Evolutionary conservation across 352 stramenopile genomes (phyloP), one percentile per base, ranked within the genome.

Genomic region (Pythium phragmitis): DNA sequence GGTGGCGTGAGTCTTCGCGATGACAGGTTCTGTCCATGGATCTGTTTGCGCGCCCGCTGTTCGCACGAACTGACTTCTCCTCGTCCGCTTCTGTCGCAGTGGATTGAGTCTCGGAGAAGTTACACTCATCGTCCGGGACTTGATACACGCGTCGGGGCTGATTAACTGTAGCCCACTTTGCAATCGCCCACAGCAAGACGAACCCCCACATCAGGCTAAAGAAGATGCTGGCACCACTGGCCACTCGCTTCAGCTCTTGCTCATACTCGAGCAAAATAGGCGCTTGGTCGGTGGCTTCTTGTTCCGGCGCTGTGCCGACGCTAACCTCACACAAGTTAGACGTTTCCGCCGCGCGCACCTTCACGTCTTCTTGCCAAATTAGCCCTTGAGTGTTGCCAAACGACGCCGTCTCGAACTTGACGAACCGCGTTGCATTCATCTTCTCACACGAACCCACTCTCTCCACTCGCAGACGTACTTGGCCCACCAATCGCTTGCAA

Each of bases 321-420:
- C 16, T 39, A 1, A 64, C 48, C 51, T 59, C 62, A 45, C 62
- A 69, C 21, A 58, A 21, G 39, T 41, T 41, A 11, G 9, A 11
- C 4, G 33, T 30, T 50, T 69, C 62, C 7, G 7, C 37, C 7
- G 17, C 30, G 17, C 41, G 47, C 7, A 69, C 17, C 7, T 33
- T 19, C n/a, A 69, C 33, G 39, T 69, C 54, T 17, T 69, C 46
- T 28, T 28, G 48, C 62, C 62, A 64, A 9, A 69, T 16, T n/a
- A 48, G 19, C 1, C 48, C 26, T 14, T 42, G 3, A 30, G 7
- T 21, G 16, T 50, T 26, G 23, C 23, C 19, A 28, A 13, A 39
- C 26, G 48, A 55, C 6, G 48, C 16, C 37, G 23, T 26, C 5
- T 59, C 36, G 17, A 69, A 12, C 1, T 14, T 14, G 7, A 69